Percentiles rank a stretch among this genome's conserved stretches.
These are phyloP conservation scores for Coemansia guatemalensis DNA, from an alignment of 192 early-diverging fungal genomes.

Conservation along the genomic window DNA sequence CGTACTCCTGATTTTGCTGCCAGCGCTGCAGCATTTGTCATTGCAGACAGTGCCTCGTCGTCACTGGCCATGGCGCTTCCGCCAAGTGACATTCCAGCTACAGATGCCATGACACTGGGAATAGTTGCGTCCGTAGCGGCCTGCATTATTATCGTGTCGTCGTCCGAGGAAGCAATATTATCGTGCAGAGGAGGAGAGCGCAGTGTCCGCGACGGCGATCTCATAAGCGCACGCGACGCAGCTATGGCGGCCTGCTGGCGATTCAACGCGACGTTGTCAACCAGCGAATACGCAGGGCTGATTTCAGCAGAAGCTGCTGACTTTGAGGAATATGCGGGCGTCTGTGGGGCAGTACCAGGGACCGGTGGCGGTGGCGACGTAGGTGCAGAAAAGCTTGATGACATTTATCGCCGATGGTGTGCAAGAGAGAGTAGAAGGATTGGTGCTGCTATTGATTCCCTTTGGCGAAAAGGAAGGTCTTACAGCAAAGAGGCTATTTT, in stretches of 20 bases:
- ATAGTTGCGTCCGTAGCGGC: conserved; percentile 11
- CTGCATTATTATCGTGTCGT: conserved; percentile 3
- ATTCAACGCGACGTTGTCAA: conserved; percentile 20
- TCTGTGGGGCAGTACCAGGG: background rate
- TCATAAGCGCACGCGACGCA: conserved; percentile 4
- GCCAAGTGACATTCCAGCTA: conserved; percentile 16
- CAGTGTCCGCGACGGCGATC: conserved; percentile 27
- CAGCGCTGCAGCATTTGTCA: conserved; percentile 19
- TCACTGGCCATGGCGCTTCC: conserved; percentile 6
- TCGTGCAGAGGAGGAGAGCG: conserved; percentile 8
- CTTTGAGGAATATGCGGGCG: background rate
- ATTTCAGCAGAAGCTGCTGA: background rate
- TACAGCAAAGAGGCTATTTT: background rate
- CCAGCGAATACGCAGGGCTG: conserved; percentile 13
- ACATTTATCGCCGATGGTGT: background rate
- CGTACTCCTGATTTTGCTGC: conserved; percentile 31
- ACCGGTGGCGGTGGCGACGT: background rate
- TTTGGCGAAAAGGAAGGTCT: background rate
- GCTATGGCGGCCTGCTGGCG: conserved; percentile 25
- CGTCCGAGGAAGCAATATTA: background rate
- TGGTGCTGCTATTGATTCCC: background rate
- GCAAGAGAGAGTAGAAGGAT: background rate
- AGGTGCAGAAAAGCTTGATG: background rate
- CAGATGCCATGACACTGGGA: conserved; percentile 15
- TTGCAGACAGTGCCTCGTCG: conserved; percentile 34